Base-by-base conservation (phyloP, 2,329 filamentous ascomycete genomes). In the Raffaelea arxii region DNA sequence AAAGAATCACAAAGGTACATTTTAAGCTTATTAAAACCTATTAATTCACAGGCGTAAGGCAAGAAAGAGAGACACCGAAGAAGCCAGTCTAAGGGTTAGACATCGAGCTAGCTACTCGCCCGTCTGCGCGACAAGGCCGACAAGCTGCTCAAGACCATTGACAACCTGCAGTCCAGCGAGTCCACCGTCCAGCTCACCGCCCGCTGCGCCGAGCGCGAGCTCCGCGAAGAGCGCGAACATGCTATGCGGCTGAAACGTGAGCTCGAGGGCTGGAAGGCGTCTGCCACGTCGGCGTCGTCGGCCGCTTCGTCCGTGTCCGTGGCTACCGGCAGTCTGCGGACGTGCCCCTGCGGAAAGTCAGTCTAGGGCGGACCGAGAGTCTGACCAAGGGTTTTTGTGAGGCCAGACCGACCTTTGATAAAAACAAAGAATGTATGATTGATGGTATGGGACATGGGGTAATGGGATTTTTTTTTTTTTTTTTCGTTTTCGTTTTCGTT, bases 101-200 rank as follows among this genome's bases (percentile, higher is more conserved):
- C n/a, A n/a, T n/a, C n/a, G n/a, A n/a, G n/a, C n/a, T n/a, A n/a
- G n/a, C n/a, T n/a, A n/a, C n/a, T n/a, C n/a, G 72, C 74, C 54
- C 86, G 91, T 53, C 82, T 88, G 58, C 86, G 91, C 51, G 91
- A 97, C 66, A 94, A 92, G 71, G 79, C 89, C 51, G 87, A 92
- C 54, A 88, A 89, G 60, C 80, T 97, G 5, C 82, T 98, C 43
- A 76, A 82, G 59, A 88, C 87, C 2, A 95, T 98, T 56, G 91
- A 97, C 60, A 91, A 97, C 61, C 78, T 98, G 27, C 91, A 98
- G 63, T 81, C 86, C 14, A 85, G 80, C 14, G 91, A 97, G 64
- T 89, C 86, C 21, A 73, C 80, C 11, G 83, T 82, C 41, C 88
- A 96, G 62, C 75, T 97, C 37, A 75, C 82, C 23, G 83, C 86